Evolutionary conservation across 148 eudicot species (phyloP).

Genomic region (Pouteria glomerata): DNA sequence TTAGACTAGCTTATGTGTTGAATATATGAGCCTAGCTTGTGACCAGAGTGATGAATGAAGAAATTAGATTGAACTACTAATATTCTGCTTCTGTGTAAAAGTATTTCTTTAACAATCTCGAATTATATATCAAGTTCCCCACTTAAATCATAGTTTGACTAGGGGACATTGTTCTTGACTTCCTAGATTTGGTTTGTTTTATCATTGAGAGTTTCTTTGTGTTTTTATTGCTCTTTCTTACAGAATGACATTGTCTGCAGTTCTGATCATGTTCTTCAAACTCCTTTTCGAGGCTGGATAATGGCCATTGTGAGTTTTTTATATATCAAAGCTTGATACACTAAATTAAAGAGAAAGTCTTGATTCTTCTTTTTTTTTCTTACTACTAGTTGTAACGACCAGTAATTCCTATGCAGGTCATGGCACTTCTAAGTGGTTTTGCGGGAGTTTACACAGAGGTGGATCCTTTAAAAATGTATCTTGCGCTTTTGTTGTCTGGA

Average conservation of each 20-base stretch:
- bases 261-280: conserved; percentile 87
- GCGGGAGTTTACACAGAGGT: conserved; percentile 99
- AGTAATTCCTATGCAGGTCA: conserved; percentile 46
- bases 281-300: conserved; percentile 94
- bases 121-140: no score
- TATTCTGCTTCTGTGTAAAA: no score
- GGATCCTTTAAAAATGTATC: conserved; percentile 13
- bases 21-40: not conserved
- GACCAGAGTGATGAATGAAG: not conserved
- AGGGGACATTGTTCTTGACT: not conserved
- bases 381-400: not conserved
- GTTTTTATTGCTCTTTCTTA: conserved; percentile 9
- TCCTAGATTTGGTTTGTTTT: not conserved
- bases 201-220: not conserved
- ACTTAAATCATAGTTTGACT: no score
- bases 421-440: conserved; percentile 99
- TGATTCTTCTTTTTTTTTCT: not conserved
- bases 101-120: no score
- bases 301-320: conserved; percentile 93
- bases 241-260: conserved; percentile 37
- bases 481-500: conserved; percentile 6
- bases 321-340: not conserved
- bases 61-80: no score
- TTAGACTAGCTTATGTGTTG: not conserved
- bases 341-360: not conserved